phyloP scores from a whole-genome alignment of 257 asterid genomes.

The Gynochthodes officinalis region DNA sequence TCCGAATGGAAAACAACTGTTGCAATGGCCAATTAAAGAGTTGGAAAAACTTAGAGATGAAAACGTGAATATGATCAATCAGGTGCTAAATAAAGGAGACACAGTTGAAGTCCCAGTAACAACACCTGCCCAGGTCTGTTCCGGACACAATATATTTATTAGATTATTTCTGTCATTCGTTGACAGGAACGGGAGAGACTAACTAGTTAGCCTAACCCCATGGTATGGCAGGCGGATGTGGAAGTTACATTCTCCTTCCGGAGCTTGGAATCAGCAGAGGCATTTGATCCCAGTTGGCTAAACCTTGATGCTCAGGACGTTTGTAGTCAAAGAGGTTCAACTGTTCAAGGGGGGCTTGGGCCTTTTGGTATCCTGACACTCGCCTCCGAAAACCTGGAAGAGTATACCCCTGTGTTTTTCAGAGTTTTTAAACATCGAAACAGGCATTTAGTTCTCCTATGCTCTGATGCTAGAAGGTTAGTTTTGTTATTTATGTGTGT shows the following conservation, averaged over 20 bases:
- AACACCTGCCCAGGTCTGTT: constrained; percentile 42
- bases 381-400: constrained; percentile 58
- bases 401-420: constrained; percentile 71
- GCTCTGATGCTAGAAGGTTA: constrained; percentile 65
- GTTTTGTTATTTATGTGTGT: background rate
- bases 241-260: constrained; percentile 62
- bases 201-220: no score
- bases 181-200: no score
- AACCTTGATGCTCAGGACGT: constrained; percentile 51
- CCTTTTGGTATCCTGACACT: constrained; percentile 70
- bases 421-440: constrained; percentile 47
- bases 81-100: constrained; percentile 25
- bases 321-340: constrained; percentile 45
- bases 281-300: constrained; percentile 54
- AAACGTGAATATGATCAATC: constrained; percentile 22
- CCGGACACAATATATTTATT: background rate
- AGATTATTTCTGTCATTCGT: no score
- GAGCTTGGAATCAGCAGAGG: constrained; percentile 59
- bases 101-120: constrained; percentile 35
- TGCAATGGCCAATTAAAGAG: constrained; percentile 56
- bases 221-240: constrained; percentile 51
- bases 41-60: constrained; percentile 36
- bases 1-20: constrained; percentile 45
- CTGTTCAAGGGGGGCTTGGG: constrained; percentile 64
- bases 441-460: constrained; percentile 54